Evolutionary conservation across 2,329 filamentous ascomycete genomes (phyloP).

Genomic region (Pseudomassariella vexata): DNA sequence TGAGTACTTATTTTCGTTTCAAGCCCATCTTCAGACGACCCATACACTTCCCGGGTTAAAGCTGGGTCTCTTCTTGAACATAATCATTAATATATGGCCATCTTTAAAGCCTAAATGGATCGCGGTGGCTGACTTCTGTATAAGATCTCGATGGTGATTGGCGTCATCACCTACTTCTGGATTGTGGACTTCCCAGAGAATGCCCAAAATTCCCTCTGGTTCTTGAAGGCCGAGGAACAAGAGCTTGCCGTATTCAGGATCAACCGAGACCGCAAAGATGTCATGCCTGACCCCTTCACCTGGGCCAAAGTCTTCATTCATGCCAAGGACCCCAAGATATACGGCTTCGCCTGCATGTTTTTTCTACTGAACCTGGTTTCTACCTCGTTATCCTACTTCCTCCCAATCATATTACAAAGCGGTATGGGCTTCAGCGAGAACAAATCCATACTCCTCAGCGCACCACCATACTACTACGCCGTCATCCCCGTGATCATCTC

Average conservation of each 20-base stretch:
- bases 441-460: constrained; percentile 54
- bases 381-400: constrained; percentile 59
- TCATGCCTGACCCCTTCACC: constrained; percentile 48
- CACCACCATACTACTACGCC: constrained; percentile 64
- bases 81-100: no score
- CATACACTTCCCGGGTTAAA: no score
- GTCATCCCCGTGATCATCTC: constrained; percentile 59
- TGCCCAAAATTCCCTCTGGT: constrained; percentile 48
- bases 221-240: constrained; percentile 51
- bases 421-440: constrained; percentile 49
- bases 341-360: constrained; percentile 59
- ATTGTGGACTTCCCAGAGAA: constrained; percentile 66
- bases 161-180: constrained; percentile 61
- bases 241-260: constrained; percentile 52
- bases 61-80: no score
- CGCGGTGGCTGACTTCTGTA: no score
- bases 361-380: constrained; percentile 64
- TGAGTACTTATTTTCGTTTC: no score
- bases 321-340: constrained; percentile 55
- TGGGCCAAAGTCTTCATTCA: constrained; percentile 49
- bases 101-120: no score
- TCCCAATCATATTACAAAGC: constrained; percentile 53
- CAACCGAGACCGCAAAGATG: constrained; percentile 55
- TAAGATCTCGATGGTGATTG: constrained; percentile 55
- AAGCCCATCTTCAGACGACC: no score